Evolutionary conservation across 1,139 yeast genomes (phyloP).

Genomic region (Dujonia santamariae): DNA sequence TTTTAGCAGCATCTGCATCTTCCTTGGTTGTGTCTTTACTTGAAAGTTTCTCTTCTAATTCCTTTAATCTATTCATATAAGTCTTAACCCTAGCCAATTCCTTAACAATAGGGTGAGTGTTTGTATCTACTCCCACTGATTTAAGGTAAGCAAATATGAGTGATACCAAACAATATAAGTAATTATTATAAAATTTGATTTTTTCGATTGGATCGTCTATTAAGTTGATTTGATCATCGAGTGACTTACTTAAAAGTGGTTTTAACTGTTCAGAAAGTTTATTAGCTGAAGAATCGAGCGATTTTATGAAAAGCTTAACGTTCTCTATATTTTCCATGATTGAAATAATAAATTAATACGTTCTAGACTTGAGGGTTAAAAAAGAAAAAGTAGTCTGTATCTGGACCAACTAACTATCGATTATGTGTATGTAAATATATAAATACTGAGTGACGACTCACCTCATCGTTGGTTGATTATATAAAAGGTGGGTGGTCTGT

Average conservation of each 20-base stretch:
- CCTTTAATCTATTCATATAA: conserved; percentile 62
- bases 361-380: not conserved
- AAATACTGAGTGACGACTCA: too few relatives aligned
- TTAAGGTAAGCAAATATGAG: conserved; percentile 57
- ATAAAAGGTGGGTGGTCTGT: too few relatives aligned
- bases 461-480: too few relatives aligned
- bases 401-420: not conserved
- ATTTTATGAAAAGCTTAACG: conserved; percentile 21
- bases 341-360: too few relatives aligned
- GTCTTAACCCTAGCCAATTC: conserved; percentile 70
- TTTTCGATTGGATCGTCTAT: conserved; percentile 33
- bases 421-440: too few relatives aligned
- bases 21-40: conserved; percentile 17
- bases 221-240: conserved; percentile 29
- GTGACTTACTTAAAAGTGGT: conserved; percentile 33
- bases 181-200: conserved; percentile 35
- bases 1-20: conserved; percentile 36
- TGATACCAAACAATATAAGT: conserved; percentile 45
- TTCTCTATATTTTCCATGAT: conserved; percentile 18
- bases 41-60: conserved; percentile 25
- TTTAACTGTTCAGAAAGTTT: conserved; percentile 25
- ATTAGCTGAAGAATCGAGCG: conserved; percentile 29
- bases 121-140: conserved; percentile 55
- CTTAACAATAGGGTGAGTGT: conserved; percentile 59
- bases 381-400: not conserved